phyloP scores from a whole-genome alignment of 495 filamentous ascomycete genomes.

The Aspergillus homomorphus region DNA sequence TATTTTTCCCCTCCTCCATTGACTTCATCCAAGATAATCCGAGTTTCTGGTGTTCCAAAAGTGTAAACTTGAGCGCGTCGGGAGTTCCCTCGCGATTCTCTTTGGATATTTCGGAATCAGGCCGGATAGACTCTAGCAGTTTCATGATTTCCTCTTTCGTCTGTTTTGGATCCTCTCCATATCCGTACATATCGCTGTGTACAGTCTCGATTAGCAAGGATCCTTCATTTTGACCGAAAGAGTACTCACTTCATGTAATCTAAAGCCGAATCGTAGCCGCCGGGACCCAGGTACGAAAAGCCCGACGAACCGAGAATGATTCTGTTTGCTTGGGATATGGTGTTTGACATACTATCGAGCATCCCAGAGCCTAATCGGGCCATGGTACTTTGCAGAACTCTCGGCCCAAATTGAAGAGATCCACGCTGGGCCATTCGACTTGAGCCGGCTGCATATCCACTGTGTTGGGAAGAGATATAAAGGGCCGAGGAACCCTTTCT shows the following conservation, averaged over 20 bases:
- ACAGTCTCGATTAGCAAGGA: slow-evolving; percentile 10
- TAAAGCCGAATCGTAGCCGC: background rate
- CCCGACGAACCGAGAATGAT: slow-evolving; percentile 6
- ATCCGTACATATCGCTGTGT: slow-evolving; percentile 21
- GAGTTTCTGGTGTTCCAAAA: slow-evolving; percentile 82
- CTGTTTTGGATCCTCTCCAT: slow-evolving; percentile 53
- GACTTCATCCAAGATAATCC: slow-evolving; percentile 79
- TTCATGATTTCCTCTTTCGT: slow-evolving; percentile 63
- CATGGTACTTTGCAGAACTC: slow-evolving; percentile 20
- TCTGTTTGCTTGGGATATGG: slow-evolving; percentile 9
- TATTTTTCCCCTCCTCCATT: slow-evolving; percentile 73
- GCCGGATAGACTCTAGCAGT: slow-evolving; percentile 68
- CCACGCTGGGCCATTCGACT: slow-evolving; percentile 1
- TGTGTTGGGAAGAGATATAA: background rate
- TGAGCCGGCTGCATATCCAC: background rate
- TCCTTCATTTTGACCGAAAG: background rate
- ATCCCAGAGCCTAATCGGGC: slow-evolving; percentile 15
- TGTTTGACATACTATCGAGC: background rate
- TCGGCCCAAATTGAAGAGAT: slow-evolving; percentile 11
- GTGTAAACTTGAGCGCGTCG: slow-evolving; percentile 59
- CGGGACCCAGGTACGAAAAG: background rate
- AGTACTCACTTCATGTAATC: slow-evolving; percentile 7
- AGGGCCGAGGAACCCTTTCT: background rate
- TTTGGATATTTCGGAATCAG: slow-evolving; percentile 64
- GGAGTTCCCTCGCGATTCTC: slow-evolving; percentile 72